These are phyloP conservation scores for Gonium pectorale DNA, from an alignment of 139 green algal species.

Conservation along the genomic window DNA sequence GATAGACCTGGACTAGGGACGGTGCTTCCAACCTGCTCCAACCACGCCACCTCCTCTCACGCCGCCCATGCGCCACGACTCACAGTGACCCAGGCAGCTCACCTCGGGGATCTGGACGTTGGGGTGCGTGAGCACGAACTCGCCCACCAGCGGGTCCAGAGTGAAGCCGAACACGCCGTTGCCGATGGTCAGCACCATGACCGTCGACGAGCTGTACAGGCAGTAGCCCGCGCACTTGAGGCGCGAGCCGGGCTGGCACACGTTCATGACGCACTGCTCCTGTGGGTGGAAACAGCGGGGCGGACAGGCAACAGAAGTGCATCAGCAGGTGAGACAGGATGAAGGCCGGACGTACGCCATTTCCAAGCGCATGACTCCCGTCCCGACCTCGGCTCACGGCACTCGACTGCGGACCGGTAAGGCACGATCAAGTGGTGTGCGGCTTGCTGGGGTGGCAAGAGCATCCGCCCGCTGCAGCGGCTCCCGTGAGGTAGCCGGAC, in stretches of 20 bases:
- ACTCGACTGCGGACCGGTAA: too few species aligned
- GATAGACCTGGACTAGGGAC: too few species aligned
- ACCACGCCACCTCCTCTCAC: background rate
- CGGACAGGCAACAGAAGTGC: too few species aligned
- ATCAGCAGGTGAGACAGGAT: background rate
- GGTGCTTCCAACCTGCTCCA: background rate
- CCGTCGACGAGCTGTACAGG: constrained; percentile 93
- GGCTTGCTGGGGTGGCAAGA: too few species aligned
- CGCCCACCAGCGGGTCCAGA: constrained; percentile 87
- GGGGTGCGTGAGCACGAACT: constrained; percentile 93
- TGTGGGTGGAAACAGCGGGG: constrained; percentile 40
- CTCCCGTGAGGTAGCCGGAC: too few species aligned
- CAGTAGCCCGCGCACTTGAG: constrained; percentile 94
- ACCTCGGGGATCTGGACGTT: constrained; percentile 84
- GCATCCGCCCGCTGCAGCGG: too few species aligned
- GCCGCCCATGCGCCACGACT: background rate
- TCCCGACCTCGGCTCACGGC: too few species aligned
- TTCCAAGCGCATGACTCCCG: too few species aligned
- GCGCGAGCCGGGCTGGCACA: constrained; percentile 92
- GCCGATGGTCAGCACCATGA: constrained; percentile 93
- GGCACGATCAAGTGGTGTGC: too few species aligned
- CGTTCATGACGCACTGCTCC: constrained; percentile 91
- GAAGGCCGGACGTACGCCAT: too few species aligned
- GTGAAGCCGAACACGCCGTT: constrained; percentile 97
- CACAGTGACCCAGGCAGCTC: background rate